Base-by-base conservation (phyloP, 306 rosid genomes). In the Cicer bijugum region DNA sequence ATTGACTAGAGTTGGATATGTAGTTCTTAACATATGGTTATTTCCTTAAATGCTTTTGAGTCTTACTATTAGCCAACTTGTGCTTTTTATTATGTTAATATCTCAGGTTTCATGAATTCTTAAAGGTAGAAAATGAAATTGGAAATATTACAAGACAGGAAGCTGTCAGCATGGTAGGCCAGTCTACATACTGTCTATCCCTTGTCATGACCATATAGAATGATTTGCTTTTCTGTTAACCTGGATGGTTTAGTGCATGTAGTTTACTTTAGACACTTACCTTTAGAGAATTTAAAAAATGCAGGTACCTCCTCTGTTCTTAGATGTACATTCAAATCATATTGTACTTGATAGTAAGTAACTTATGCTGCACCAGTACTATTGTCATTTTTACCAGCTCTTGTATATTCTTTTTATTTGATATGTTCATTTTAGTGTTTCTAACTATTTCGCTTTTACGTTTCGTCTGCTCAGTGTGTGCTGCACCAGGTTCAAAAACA, bases 401-500 rank as follows among this genome's bases (percentile, higher is more conserved):
- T 12, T 77, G 17, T 35, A 72, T 70, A 1, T 70, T 75, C 23
- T 9, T 11, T 53, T 71, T 55, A 56, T 55, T 35, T 53, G 45
- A 23, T 12, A 44, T 72, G 74, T 47, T 45, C 9, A 71, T 45
- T 55, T 56, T 45, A 14, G 44, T 42, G 65, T 16, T 71, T 66
- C 76, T 88, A 61, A 88, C 82, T 12, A 48, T 75, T 75, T 51
- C 50, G 0, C 20, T 35, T 58, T 38, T 66, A 55, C 48, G 17
- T 48, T 56, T 37, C 75, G 69, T 81, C 73, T 83, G 19, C 53
- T 71, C 87, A 93, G 98, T 93, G 97, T 93, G 98, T 77, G 98
- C 98, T 63, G 98, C 98, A 48, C 98, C 97, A 6, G 98, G 98
- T 82, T 93, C 98, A 2, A 93, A 93, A 91, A 93, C 98, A 74